Conservation (phyloP, 2,329 filamentous ascomycete genomes). For the Ophiosphaerella narmari region DNA sequence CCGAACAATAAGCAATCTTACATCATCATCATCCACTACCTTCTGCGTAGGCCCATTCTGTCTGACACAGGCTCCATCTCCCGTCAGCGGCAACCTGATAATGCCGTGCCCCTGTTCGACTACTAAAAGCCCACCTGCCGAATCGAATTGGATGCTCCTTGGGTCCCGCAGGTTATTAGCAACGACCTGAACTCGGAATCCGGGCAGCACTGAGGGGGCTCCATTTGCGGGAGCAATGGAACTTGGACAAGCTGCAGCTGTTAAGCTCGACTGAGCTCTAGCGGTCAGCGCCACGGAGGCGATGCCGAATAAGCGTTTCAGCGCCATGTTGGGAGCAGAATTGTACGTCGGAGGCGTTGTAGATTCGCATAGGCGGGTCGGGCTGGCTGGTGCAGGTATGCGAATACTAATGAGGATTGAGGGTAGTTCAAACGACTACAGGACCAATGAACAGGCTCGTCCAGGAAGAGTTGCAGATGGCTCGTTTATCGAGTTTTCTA, state of each 20-base stretch:
- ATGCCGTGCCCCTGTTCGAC: slow-evolving; percentile 51
- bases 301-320: slow-evolving; percentile 33
- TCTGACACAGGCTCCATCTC: slow-evolving; percentile 36
- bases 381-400: slow-evolving; percentile 3
- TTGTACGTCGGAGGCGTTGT: background rate
- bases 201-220: slow-evolving; percentile 48
- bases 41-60: slow-evolving; percentile 25
- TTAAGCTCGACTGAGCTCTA: slow-evolving; percentile 25
- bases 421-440: background rate
- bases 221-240: slow-evolving; percentile 45
- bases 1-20: slow-evolving; percentile 18
- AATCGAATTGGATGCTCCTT: slow-evolving; percentile 55
- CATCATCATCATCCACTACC: slow-evolving; percentile 33
- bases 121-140: slow-evolving; percentile 54
- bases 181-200: slow-evolving; percentile 52
- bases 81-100: slow-evolving; percentile 43
- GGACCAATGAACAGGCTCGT: background rate
- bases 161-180: slow-evolving; percentile 52
- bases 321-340: slow-evolving; percentile 21
- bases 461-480: background rate
- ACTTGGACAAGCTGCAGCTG: slow-evolving; percentile 39
- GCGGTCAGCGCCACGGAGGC: slow-evolving; percentile 25
- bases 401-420: slow-evolving; percentile 11
- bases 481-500: background rate
- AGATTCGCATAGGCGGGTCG: slow-evolving; percentile 2